These are phyloP conservation scores for Fagopyrum esculentum DNA, from an alignment of 148 eudicot species.

Conservation along the genomic window DNA sequence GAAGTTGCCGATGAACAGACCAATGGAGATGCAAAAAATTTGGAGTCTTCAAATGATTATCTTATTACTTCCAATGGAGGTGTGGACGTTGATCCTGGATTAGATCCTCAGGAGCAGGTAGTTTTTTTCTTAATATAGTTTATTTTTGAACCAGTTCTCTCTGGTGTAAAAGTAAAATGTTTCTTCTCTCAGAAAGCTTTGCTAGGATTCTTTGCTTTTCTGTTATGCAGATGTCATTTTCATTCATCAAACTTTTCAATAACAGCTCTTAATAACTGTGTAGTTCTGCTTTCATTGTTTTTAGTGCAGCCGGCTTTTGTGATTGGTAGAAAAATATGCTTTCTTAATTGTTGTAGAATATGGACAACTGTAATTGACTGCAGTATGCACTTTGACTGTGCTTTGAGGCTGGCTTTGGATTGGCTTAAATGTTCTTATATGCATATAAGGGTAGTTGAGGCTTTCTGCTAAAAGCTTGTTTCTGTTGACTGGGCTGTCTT, in stretches of 20 bases:
- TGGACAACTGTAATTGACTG: not conserved
- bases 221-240: not conserved
- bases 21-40: constrained; percentile 35
- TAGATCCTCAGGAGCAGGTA: constrained; percentile 95
- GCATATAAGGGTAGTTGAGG: not conserved
- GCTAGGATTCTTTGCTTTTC: not conserved
- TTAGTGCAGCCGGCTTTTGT: not conserved
- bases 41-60: constrained; percentile 40
- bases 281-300: not conserved
- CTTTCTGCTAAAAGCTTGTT: not conserved
- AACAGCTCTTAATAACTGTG: not conserved
- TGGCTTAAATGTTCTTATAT: not conserved
- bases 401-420: not conserved
- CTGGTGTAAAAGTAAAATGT: not conserved
- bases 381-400: not conserved
- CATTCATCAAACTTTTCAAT: not conserved
- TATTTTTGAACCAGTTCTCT: not conserved
- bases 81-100: constrained; percentile 50
- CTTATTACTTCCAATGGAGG: constrained; percentile 33
- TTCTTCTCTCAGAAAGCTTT: not conserved
- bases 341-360: not conserved
- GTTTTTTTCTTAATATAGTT: not conserved
- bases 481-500: not conserved
- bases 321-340: not conserved
- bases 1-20: constrained; percentile 36